Conservation (phyloP, 257 asterid genomes). For the Apocynum venetum region DNA sequence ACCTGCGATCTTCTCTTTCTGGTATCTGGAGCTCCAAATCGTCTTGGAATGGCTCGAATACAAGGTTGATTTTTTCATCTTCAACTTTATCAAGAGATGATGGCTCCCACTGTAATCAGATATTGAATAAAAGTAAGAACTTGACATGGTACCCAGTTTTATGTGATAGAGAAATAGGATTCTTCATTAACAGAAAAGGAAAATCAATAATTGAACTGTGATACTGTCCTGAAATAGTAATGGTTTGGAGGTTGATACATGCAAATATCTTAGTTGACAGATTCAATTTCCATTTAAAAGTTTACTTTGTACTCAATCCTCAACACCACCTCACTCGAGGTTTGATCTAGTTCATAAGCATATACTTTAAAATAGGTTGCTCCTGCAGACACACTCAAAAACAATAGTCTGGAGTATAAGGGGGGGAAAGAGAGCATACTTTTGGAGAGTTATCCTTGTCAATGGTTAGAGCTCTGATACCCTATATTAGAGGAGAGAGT, state of each 20-base stretch:
- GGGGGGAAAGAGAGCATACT: constrained; percentile 30
- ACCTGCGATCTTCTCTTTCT: constrained; percentile 63
- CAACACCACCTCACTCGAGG: neutral
- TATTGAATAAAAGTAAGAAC: constrained; percentile 2
- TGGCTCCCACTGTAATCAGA: constrained; percentile 68
- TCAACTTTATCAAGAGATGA: constrained; percentile 49
- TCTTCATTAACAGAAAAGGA: neutral
- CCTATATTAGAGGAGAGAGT: constrained; percentile 35
- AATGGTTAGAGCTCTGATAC: constrained; percentile 78
- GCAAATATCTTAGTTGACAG: neutral
- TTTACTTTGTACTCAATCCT: neutral
- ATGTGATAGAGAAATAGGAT: no score
- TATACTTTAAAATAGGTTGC: neutral
- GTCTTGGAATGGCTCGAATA: constrained; percentile 60
- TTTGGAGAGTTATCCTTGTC: constrained; percentile 89
- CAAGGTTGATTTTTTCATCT: constrained; percentile 40
- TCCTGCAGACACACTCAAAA: neutral
- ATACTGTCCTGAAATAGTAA: neutral
- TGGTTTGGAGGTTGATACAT: neutral
- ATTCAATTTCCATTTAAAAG: neutral
- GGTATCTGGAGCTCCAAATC: constrained; percentile 78
- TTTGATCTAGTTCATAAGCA: neutral
- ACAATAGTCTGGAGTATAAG: neutral
- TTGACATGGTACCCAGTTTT: neutral
- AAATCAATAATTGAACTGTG: neutral